Percentiles rank a stretch among this genome's conserved stretches.
phyloP scores from a whole-genome alignment of 441 rosid species.

The Pelargonium citronellum region DNA sequence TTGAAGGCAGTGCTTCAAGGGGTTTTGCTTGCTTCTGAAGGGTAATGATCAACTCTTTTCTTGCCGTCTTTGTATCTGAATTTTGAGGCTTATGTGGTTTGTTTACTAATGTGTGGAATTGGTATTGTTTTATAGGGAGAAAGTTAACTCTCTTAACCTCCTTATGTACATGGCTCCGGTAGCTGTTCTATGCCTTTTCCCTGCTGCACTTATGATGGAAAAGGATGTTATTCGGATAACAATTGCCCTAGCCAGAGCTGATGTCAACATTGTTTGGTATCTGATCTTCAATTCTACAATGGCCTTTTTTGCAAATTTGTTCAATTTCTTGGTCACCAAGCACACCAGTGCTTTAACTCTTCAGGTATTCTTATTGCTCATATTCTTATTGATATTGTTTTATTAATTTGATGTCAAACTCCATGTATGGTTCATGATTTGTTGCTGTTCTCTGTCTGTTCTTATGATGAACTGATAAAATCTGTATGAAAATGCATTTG shows the following conservation, averaged over 20 bases:
- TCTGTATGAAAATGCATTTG: too few species aligned
- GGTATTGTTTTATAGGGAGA: conserved; percentile 29
- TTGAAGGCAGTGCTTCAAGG: conserved; percentile 94
- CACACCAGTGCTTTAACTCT: too few species aligned
- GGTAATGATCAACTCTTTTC: conserved; percentile 39
- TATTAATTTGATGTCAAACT: too few species aligned
- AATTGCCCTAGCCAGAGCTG: conserved; percentile 40
- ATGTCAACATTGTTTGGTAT: conserved; percentile 36
- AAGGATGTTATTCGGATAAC: conserved; percentile 38
- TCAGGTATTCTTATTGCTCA: too few species aligned
- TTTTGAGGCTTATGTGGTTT: too few species aligned
- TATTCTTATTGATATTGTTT: too few species aligned
- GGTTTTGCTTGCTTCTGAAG: conserved; percentile 90
- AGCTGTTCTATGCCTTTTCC: conserved; percentile 40
- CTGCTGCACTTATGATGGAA: conserved; percentile 39
- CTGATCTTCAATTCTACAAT: conserved; percentile 42
- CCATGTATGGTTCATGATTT: too few species aligned
- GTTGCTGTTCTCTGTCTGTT: too few species aligned
- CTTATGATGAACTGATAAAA: too few species aligned
- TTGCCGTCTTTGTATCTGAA: too few species aligned
- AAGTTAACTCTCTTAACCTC: conserved; percentile 48
- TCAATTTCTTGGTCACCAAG: too few species aligned
- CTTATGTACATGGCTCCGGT: conserved; percentile 56
- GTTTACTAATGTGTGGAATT: not conserved
- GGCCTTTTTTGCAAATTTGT: conserved; percentile 15